phyloP scores from a whole-genome alignment of 2,329 filamentous ascomycete species.

The Trichophyton verrucosum region DNA sequence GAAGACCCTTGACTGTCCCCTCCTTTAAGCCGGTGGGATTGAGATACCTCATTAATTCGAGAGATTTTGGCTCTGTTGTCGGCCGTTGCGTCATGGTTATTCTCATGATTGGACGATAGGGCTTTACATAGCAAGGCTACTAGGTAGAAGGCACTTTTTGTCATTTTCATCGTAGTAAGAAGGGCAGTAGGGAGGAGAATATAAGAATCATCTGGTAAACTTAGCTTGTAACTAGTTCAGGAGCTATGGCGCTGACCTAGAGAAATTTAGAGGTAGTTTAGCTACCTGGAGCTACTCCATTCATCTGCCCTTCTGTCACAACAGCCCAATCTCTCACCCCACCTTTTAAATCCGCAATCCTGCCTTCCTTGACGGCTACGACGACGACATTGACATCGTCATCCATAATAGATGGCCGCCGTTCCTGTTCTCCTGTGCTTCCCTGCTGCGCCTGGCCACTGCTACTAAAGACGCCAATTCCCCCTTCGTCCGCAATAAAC shows the following conservation, averaged over 20 bases:
- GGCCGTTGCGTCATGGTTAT: background rate
- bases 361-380: conserved; percentile 69
- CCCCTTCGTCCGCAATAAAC: conserved; percentile 46
- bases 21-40: background rate
- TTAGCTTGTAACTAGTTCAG: too few species aligned
- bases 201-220: too few species aligned
- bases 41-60: background rate
- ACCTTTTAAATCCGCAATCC: conserved; percentile 94
- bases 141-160: too few species aligned
- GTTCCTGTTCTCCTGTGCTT: conserved; percentile 20
- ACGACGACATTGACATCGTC: conserved; percentile 79
- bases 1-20: background rate
- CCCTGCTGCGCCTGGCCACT: conserved; percentile 11
- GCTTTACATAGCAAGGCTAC: too few species aligned
- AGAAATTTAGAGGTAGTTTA: too few species aligned
- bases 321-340: conserved; percentile 65
- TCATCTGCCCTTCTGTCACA: conserved; percentile 21
- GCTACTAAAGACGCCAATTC: conserved; percentile 32
- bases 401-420: conserved; percentile 45
- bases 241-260: too few species aligned
- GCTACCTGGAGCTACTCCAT: background rate
- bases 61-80: background rate
- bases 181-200: too few species aligned
- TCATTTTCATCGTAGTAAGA: too few species aligned
- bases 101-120: background rate